phyloP scores from a whole-genome alignment of 2,329 filamentous ascomycete genomes.

The Trichoderma arundinaceum region DNA sequence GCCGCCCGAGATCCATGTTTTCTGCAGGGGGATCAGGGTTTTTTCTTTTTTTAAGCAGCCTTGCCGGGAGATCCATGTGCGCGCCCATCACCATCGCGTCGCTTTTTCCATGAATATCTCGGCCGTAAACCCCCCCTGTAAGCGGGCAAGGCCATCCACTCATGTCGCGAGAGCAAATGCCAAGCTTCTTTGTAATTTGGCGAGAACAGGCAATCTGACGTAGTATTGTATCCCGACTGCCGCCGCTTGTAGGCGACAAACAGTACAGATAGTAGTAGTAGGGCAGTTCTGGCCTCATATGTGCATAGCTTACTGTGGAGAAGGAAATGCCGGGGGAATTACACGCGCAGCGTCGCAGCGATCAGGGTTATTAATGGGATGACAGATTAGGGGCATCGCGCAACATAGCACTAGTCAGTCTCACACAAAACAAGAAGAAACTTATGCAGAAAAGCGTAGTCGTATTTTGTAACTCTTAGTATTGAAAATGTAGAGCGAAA shows the following conservation, averaged over 20 bases:
- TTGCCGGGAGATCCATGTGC: not conserved
- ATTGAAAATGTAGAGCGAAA: not conserved
- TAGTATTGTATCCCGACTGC: conserved; percentile 5
- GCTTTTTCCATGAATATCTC: not conserved
- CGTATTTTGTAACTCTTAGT: too few relatives aligned
- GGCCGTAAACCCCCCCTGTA: not conserved
- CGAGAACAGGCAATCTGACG: conserved; percentile 3
- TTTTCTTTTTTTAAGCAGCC: not conserved
- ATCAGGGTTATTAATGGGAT: not conserved
- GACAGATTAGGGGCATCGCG: not conserved
- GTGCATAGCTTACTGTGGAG: not conserved
- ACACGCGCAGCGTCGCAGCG: not conserved
- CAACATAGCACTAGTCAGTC: not conserved
- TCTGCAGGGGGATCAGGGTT: conserved; percentile 16
- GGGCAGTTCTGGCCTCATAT: conserved; percentile 6
- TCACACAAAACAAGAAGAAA: too few relatives aligned
- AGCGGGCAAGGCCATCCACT: not conserved
- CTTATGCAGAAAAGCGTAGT: too few relatives aligned
- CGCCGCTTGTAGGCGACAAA: not conserved
- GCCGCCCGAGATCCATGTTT: not conserved
- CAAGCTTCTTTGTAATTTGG: not conserved
- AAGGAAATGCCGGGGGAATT: not conserved
- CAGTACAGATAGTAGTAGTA: not conserved
- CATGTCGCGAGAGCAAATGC: not conserved
- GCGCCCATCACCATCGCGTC: not conserved